These are phyloP conservation scores for Kodamaea jinghongensis DNA, from an alignment of 805 yeast species.

Conservation along the genomic window DNA sequence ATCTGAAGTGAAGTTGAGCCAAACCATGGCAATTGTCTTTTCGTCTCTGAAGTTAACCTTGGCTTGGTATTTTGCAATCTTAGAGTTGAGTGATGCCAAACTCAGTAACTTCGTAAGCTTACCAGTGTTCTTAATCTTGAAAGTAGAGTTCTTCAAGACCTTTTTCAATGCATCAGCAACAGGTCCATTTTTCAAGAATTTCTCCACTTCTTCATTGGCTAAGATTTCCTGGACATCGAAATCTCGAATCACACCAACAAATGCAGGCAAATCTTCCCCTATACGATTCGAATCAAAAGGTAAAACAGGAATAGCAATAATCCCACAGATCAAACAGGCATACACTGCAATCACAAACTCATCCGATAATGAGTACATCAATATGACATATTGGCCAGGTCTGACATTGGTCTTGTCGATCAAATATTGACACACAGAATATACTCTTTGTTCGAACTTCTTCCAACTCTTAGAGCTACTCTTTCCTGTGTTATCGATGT, in stretches of 20 bases:
- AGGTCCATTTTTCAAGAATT: constrained; percentile 63
- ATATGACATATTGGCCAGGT: constrained; percentile 70
- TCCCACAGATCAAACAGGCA: constrained; percentile 83
- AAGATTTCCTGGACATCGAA: constrained; percentile 70
- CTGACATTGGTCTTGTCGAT: constrained; percentile 60
- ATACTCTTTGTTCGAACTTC: constrained; percentile 71
- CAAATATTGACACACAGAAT: constrained; percentile 70
- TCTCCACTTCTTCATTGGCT: constrained; percentile 74
- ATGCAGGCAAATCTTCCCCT: constrained; percentile 70
- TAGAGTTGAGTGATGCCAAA: constrained; percentile 40
- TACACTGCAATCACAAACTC: constrained; percentile 79
- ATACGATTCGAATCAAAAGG: constrained; percentile 66
- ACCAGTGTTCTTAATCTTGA: constrained; percentile 64
- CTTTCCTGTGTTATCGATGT: constrained; percentile 35
- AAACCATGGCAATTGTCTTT: constrained; percentile 52
- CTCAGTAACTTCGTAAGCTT: constrained; percentile 48
- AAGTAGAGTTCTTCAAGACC: constrained; percentile 33
- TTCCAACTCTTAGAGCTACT: constrained; percentile 59
- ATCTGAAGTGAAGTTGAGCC: constrained; percentile 73
- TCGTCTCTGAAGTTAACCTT: constrained; percentile 37
- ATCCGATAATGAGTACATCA: constrained; percentile 84
- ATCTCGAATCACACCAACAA: constrained; percentile 63
- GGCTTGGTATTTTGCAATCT: constrained; percentile 43
- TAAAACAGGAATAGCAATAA: constrained; percentile 72
- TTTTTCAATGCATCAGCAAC: constrained; percentile 58